These are phyloP conservation scores for Pinus tabuliformis DNA, from an alignment of 75 land plant genomes.

Conservation along the genomic window DNA sequence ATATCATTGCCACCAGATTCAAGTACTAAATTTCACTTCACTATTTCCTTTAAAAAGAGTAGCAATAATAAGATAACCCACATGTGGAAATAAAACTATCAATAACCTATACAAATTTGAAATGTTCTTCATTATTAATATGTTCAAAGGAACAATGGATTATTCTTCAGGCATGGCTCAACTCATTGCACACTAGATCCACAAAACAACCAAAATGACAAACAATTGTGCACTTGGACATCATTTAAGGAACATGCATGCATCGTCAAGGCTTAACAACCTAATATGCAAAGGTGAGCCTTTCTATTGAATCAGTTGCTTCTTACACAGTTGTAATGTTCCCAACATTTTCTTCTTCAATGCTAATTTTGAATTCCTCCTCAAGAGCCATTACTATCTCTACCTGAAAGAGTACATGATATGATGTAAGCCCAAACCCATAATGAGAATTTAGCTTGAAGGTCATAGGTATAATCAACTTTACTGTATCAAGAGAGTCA, in stretches of 20 bases:
- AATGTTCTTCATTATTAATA: not conserved
- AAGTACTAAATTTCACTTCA: no score
- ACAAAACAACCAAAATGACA: not conserved
- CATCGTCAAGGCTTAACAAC: not conserved
- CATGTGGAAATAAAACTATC: not conserved
- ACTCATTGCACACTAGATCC: not conserved
- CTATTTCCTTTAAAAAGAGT: no score
- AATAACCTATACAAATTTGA: not conserved
- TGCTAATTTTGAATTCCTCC: slow-evolving; percentile 45
- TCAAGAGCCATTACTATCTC: slow-evolving; percentile 72
- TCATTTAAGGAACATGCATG: not conserved
- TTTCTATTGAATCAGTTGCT: slow-evolving; percentile 59
- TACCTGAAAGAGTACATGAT: slow-evolving; percentile 18
- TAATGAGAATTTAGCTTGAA: not conserved
- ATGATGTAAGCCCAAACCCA: not conserved
- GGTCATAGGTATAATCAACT: slow-evolving; percentile 3
- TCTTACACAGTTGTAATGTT: slow-evolving; percentile 55
- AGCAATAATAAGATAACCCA: not conserved
- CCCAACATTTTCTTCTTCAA: slow-evolving; percentile 57
- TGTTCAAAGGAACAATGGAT: not conserved
- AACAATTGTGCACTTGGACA: not conserved
- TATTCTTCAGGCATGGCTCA: not conserved
- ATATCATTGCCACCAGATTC: no score
- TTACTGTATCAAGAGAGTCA: slow-evolving; percentile 71
- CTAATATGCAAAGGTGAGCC: slow-evolving; percentile 6